These are phyloP conservation scores for Pyrus bretschneideri DNA, from an alignment of 306 rosid species.

Conservation along the genomic window DNA sequence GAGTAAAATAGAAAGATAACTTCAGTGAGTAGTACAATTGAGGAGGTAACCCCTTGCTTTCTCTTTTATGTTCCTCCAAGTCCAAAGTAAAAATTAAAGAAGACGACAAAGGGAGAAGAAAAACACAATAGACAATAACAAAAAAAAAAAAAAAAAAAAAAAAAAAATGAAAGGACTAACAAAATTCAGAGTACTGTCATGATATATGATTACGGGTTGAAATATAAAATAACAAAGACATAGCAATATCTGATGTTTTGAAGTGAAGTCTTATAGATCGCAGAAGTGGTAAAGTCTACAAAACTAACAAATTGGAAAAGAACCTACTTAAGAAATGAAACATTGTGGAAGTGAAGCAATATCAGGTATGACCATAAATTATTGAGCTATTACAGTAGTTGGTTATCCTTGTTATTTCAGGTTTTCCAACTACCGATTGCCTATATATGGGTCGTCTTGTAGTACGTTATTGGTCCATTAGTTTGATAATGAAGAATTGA, in stretches of 20 bases:
- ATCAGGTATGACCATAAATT: neutral
- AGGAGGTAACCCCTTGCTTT: neutral
- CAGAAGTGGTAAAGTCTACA: neutral
- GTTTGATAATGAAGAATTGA: neutral
- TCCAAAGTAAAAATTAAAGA: neutral
- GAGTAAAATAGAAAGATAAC: neutral
- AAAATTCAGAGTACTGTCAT: neutral
- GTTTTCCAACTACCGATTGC: neutral
- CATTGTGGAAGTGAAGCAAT: neutral
- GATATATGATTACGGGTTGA: neutral
- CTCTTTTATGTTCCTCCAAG: neutral
- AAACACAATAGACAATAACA: neutral
- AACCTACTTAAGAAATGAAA: neutral
- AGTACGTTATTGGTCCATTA: neutral
- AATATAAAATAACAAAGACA: neutral
- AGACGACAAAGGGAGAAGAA: neutral
- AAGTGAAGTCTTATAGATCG: neutral
- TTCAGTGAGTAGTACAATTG: neutral
- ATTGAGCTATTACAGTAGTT: neutral
- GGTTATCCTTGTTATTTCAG: neutral
- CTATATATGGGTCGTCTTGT: neutral
- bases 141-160: neutral
- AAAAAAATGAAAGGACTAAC: neutral
- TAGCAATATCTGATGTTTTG: neutral
- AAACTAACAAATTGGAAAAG: neutral